A percentile compares a stretch with the other conserved stretches of the same genome.
Evolutionary conservation across 495 filamentous ascomycete genomes (phyloP).

Genomic region (Clavariopsis aquatica): DNA sequence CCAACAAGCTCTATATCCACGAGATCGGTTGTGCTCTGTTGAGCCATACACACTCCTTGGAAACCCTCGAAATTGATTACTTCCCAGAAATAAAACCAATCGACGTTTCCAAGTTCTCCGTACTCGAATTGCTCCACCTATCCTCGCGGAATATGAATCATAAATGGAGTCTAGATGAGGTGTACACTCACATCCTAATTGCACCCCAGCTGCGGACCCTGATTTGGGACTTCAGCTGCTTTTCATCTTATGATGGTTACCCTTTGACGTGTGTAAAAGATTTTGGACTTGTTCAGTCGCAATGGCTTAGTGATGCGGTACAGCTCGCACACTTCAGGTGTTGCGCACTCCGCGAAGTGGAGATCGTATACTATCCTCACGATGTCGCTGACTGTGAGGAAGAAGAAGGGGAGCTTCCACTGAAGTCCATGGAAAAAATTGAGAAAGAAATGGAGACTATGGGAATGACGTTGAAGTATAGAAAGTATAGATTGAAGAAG

Average conservation of each 20-base stretch:
- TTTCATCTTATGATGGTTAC: too few relatives aligned
- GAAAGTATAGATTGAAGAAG: not conserved
- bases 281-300: not conserved
- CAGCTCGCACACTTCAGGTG: not conserved
- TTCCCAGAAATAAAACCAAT: not conserved
- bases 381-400: not conserved
- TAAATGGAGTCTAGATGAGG: not conserved
- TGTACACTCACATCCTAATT: not conserved
- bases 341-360: not conserved
- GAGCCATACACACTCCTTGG: not conserved
- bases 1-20: not conserved
- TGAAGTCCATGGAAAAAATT: not conserved
- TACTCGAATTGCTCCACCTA: not conserved
- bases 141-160: not conserved
- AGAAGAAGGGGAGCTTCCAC: not conserved
- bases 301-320: not conserved
- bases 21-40: not conserved
- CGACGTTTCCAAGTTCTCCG: not conserved
- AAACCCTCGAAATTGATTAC: not conserved
- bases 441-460: not conserved
- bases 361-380: not conserved
- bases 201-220: not conserved
- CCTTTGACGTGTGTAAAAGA: not conserved
- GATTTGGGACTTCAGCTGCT: not conserved
- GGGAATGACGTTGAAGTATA: not conserved